Evolutionary conservation across 2,329 filamentous ascomycete genomes (phyloP).

Genomic region (Botrytis tulipae): DNA sequence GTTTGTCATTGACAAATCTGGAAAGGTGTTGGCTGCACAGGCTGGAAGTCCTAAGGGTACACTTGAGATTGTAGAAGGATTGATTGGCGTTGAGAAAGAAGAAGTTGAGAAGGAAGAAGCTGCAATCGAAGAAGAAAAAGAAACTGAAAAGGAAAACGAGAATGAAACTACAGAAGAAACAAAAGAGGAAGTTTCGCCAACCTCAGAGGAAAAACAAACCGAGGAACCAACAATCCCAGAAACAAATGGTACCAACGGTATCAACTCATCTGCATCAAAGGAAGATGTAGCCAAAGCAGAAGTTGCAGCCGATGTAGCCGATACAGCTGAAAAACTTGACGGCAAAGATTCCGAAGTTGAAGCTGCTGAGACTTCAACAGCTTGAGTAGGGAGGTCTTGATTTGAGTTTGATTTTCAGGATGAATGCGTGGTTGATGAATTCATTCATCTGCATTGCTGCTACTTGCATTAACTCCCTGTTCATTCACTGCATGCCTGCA

Average conservation of each 20-base stretch:
- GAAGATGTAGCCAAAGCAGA: constrained; percentile 36
- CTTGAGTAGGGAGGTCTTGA: constrained; percentile 12
- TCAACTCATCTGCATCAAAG: constrained; percentile 19
- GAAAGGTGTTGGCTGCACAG: constrained; percentile 74
- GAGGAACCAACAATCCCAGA: neutral
- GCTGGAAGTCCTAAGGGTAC: constrained; percentile 76
- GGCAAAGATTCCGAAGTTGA: constrained; percentile 29
- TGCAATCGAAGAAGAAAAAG: neutral
- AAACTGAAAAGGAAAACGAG: neutral
- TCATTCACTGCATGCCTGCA: neutral
- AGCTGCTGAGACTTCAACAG: constrained; percentile 18
- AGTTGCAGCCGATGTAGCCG: constrained; percentile 44
- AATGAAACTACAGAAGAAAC: neutral
- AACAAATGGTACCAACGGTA: constrained; percentile 29
- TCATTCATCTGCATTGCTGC: neutral
- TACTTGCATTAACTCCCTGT: neutral
- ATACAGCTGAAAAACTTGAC: constrained; percentile 43
- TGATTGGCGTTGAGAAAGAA: constrained; percentile 50
- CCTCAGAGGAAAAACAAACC: neutral
- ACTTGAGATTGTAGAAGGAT: constrained; percentile 69
- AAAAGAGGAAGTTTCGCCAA: neutral
- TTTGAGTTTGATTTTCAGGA: neutral
- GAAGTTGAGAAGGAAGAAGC: constrained; percentile 10
- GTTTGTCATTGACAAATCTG: constrained; percentile 79
- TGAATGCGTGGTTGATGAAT: neutral